Conservation (phyloP, 164 flowering plant genomes). For the Vitis cinerea region DNA sequence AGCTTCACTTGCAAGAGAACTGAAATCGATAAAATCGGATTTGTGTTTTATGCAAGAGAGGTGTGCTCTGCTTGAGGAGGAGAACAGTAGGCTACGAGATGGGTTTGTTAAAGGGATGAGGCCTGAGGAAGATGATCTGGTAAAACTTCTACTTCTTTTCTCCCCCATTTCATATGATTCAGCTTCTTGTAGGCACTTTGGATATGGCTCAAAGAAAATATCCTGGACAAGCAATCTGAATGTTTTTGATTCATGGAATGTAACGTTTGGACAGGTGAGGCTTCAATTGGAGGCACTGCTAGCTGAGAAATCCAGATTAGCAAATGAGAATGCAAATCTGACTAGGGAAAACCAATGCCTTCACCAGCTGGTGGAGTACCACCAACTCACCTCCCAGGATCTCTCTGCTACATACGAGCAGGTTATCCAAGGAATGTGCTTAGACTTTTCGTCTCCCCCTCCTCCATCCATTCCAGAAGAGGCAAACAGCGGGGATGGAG, state of each 20-base stretch:
- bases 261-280: conserved; percentile 59
- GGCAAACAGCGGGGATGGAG: conserved; percentile 6
- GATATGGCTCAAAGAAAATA: too few relatives aligned
- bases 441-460: conserved; percentile 79
- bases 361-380: conserved; percentile 88
- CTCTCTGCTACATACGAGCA: conserved; percentile 66
- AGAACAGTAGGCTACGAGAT: conserved; percentile 70
- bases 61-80: conserved; percentile 77
- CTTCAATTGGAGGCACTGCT: conserved; percentile 93
- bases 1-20: conserved; percentile 65
- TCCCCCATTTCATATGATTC: neutral
- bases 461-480: conserved; percentile 22
- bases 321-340: conserved; percentile 81
- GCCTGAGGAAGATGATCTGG: conserved; percentile 96
- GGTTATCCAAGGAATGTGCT: conserved; percentile 49
- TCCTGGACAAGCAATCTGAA: neutral
- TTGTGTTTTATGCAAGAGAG: conserved; percentile 73
- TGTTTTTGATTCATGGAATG: neutral
- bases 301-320: conserved; percentile 85
- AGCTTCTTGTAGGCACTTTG: too few relatives aligned
- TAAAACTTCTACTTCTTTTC: conserved; percentile 18
- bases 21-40: conserved; percentile 69
- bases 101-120: conserved; percentile 57
- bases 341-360: conserved; percentile 84
- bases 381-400: conserved; percentile 70